These are phyloP conservation scores for Diaporthe destruens DNA, from an alignment of 2,329 filamentous ascomycete genomes.

Conservation along the genomic window DNA sequence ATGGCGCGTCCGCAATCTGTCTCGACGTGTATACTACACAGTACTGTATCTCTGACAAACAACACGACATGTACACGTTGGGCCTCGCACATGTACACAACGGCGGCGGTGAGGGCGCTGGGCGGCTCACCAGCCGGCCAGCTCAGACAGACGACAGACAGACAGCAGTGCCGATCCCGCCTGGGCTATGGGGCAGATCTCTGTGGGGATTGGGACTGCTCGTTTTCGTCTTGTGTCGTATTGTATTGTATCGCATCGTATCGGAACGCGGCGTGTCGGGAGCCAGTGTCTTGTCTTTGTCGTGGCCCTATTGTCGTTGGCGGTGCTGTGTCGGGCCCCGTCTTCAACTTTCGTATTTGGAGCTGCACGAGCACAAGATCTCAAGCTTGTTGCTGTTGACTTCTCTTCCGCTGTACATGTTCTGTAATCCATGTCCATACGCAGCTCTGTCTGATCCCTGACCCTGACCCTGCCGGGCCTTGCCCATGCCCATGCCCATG, in stretches of 20 bases:
- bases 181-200: neutral
- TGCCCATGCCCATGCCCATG: no score
- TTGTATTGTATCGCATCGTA: neutral
- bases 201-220: neutral
- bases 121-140: conserved; percentile 14
- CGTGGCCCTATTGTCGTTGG: neutral
- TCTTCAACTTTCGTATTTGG: conserved; percentile 4
- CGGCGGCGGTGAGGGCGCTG: conserved; percentile 21
- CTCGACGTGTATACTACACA: neutral
- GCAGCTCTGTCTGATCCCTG: no score
- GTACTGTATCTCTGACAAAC: conserved; percentile 6
- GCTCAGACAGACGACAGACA: neutral
- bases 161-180: conserved; percentile 16
- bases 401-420: neutral
- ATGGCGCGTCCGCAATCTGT: neutral
- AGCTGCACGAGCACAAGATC: no score
- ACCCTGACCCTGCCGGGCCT: neutral
- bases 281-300: neutral
- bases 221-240: conserved; percentile 23
- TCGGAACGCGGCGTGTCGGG: conserved; percentile 12
- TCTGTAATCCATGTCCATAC: conserved; percentile 15
- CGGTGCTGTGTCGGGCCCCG: neutral
- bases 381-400: no score
- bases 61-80: conserved; percentile 4
- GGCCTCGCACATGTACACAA: conserved; percentile 6